These are phyloP conservation scores for Arabidopsis lyrata DNA, from an alignment of 441 rosid genomes.

Conservation along the genomic window DNA sequence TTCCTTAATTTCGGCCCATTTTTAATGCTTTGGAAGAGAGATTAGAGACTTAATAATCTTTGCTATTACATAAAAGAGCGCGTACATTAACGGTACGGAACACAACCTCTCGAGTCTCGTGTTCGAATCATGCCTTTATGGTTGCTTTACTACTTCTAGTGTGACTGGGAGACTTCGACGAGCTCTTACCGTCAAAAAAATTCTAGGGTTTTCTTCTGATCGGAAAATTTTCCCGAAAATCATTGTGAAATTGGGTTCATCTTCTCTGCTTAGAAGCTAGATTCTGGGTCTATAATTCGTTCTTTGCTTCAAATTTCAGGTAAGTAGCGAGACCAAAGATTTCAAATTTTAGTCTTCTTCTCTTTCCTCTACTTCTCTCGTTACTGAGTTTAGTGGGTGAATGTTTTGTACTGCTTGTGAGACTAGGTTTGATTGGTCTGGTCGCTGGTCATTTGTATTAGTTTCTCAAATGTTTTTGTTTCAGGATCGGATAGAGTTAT, in stretches of 20 bases:
- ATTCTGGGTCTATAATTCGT: background rate
- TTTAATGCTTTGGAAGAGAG: background rate
- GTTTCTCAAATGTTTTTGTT: conserved; percentile 6
- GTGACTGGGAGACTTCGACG: background rate
- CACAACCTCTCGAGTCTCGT: background rate
- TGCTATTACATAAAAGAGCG: conserved; percentile 18
- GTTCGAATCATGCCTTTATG: background rate
- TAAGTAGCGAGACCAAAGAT: background rate
- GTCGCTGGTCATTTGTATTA: no score
- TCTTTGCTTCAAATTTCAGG: conserved; percentile 11
- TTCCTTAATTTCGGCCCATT: conserved; percentile 8
- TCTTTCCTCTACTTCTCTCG: background rate
- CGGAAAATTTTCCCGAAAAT: background rate
- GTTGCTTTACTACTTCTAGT: background rate
- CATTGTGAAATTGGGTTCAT: background rate
- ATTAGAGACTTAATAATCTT: background rate
- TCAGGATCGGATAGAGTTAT: conserved; percentile 4
- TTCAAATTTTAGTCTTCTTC: background rate
- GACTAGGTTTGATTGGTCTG: background rate
- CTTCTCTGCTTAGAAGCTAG: background rate
- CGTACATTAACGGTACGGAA: conserved; percentile 30
- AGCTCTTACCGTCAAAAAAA: background rate
- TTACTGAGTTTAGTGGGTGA: background rate
- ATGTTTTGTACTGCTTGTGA: background rate
- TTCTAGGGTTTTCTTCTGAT: conserved; percentile 19